Evolutionary conservation across 768 basidiomycete species (phyloP).

Genomic region (Crassisporium funariophilum): DNA sequence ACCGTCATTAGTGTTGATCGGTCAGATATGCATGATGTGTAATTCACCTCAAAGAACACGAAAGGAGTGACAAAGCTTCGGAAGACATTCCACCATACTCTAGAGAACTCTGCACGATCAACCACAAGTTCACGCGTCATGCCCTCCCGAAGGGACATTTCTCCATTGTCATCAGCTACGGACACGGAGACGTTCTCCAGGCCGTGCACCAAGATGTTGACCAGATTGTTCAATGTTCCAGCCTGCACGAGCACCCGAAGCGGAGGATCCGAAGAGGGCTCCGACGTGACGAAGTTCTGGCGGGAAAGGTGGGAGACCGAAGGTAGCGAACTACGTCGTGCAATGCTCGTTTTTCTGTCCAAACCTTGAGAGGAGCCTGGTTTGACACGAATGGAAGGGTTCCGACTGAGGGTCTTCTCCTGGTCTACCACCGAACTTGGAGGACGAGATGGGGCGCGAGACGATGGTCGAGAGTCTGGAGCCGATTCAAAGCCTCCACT

Average conservation of each 20-base stretch:
- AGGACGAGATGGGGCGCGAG: conserved; percentile 68
- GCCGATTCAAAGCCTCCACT: conserved; percentile 48
- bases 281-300: conserved; percentile 57
- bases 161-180: conserved; percentile 85
- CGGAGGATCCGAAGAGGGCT: conserved; percentile 68
- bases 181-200: conserved; percentile 76
- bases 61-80: conserved; percentile 80
- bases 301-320: conserved; percentile 66
- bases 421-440: conserved; percentile 60
- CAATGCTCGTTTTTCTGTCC: conserved; percentile 77
- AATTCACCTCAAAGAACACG: conserved; percentile 80
- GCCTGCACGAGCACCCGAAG: conserved; percentile 78
- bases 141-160: conserved; percentile 75
- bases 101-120: conserved; percentile 72
- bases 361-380: conserved; percentile 66
- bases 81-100: conserved; percentile 84
- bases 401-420: conserved; percentile 53
- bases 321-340: conserved; percentile 78
- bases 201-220: conserved; percentile 77
- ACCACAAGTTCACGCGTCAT: conserved; percentile 73
- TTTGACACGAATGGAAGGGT: conserved; percentile 79
- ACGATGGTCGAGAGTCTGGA: conserved; percentile 55
- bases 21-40: neutral
- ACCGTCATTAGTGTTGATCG: conserved; percentile 2
- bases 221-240: conserved; percentile 73